phyloP scores from a whole-genome alignment of 2,329 filamentous ascomycete species.

The Didymella pomorum region DNA sequence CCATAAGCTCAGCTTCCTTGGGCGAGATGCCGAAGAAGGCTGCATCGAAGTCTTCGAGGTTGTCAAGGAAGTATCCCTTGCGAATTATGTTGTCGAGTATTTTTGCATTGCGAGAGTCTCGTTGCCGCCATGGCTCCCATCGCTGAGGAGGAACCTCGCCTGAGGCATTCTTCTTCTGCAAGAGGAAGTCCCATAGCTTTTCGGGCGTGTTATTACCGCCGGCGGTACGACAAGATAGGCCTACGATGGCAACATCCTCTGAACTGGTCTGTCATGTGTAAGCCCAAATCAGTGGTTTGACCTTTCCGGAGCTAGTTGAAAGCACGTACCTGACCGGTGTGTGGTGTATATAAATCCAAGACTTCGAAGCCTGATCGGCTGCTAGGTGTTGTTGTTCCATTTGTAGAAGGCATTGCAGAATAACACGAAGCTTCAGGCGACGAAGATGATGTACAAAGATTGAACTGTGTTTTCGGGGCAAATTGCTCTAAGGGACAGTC shows the following conservation, averaged over 20 bases:
- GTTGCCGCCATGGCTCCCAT: conserved; percentile 44
- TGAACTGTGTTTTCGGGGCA: neutral
- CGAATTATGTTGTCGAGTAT: conserved; percentile 34
- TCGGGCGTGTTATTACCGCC: conserved; percentile 43
- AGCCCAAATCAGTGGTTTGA: neutral
- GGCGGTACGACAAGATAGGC: conserved; percentile 45
- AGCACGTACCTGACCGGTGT: conserved; percentile 1
- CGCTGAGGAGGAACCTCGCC: conserved; percentile 41
- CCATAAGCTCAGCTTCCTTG: conserved; percentile 38
- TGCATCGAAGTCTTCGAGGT: conserved; percentile 38
- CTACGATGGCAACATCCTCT: conserved; percentile 45
- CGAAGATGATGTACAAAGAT: neutral
- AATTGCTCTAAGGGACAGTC: neutral
- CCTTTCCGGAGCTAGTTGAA: too few species aligned
- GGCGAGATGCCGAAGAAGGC: conserved; percentile 45
- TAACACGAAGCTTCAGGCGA: neutral
- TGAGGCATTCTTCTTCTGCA: conserved; percentile 39
- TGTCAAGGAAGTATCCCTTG: conserved; percentile 45
- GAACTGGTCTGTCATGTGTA: neutral
- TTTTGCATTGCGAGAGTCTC: conserved; percentile 39
- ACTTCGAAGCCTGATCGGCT: conserved; percentile 13
- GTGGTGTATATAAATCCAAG: neutral
- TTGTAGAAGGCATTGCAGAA: conserved; percentile 7
- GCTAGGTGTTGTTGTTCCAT: conserved; percentile 10
- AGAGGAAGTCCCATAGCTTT: conserved; percentile 46